A percentile compares a stretch with the other conserved stretches of the same genome.
These are phyloP conservation scores for Trichophaea hybrida DNA, from an alignment of 2,329 filamentous ascomycete genomes.

Conservation along the genomic window DNA sequence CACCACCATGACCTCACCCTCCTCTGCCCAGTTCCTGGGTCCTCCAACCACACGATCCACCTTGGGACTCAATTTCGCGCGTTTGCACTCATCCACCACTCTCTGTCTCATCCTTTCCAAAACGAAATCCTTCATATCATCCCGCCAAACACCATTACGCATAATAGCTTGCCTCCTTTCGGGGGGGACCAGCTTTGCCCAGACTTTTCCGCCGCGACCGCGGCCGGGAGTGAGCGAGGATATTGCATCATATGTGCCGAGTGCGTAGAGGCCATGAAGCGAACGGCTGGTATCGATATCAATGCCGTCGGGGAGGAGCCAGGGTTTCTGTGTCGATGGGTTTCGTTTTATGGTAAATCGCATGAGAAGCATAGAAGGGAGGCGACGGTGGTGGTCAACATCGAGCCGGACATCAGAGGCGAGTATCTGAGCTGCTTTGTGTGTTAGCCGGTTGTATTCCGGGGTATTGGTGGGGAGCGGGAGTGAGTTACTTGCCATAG, in stretches of 20 bases:
- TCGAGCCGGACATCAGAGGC: conserved; percentile 20
- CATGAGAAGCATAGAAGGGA: conserved; percentile 22
- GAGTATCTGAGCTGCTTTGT: conserved; percentile 17
- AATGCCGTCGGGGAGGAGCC: conserved; percentile 21
- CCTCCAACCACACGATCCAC: conserved; percentile 10
- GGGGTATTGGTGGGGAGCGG: neutral
- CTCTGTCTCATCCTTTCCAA: conserved; percentile 29
- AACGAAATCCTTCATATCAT: conserved; percentile 43
- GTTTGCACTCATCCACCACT: neutral
- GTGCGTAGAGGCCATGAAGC: conserved; percentile 1
- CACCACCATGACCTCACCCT: neutral
- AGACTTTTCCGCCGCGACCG: conserved; percentile 10
- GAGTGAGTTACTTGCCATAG: neutral
- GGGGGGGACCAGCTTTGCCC: conserved; percentile 9
- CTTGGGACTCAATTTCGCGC: neutral
- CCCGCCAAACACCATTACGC: conserved; percentile 33
- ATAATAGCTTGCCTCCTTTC: conserved; percentile 12
- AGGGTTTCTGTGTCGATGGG: conserved; percentile 22
- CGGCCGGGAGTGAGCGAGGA: neutral
- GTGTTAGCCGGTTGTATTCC: neutral
- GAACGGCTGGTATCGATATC: neutral
- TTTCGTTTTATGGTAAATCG: conserved; percentile 20
- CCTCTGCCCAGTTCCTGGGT: neutral
- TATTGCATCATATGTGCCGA: neutral
- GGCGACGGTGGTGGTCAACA: conserved; percentile 16